These are phyloP conservation scores for Lenwebbia sp. DNA, from an alignment of 345 rosid genomes.

Conservation along the genomic window DNA sequence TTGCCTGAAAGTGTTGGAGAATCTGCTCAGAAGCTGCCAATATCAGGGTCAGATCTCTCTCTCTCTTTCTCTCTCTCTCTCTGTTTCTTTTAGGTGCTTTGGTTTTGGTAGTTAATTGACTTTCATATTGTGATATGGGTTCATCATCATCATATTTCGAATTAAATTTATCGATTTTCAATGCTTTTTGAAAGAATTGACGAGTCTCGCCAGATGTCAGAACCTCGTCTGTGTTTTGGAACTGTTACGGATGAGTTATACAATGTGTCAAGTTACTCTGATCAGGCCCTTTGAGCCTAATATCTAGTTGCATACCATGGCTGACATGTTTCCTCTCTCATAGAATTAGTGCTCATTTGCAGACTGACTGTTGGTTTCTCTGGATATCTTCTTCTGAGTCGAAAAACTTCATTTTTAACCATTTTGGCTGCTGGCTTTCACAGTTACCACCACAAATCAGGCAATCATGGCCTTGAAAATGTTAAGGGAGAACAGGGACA, in stretches of 20 bases:
- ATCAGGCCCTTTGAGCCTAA: background rate
- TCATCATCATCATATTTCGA: background rate
- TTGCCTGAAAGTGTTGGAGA: constrained; percentile 50
- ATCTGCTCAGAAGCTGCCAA: constrained; percentile 45
- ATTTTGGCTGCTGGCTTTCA: background rate
- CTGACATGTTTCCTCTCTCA: background rate
- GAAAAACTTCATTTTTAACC: background rate
- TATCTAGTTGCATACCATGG: background rate
- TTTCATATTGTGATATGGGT: background rate
- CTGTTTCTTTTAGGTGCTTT: background rate
- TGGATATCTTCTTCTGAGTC: background rate
- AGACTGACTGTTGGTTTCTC: background rate
- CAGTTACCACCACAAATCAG: constrained; percentile 57
- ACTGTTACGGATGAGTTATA: background rate
- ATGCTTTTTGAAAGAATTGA: background rate
- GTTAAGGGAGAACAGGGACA: constrained; percentile 46
- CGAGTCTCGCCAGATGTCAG: background rate
- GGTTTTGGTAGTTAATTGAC: background rate
- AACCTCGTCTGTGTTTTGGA: background rate
- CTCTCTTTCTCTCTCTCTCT: background rate
- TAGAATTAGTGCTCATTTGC: background rate
- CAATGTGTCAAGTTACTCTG: background rate
- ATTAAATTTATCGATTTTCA: background rate
- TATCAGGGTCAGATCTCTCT: constrained; percentile 38
- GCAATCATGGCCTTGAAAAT: constrained; percentile 42